Evolutionary conservation across 257 asterid species (phyloP), one percentile per base, ranked within the genome.

Genomic region (Nicotiana otophora): DNA sequence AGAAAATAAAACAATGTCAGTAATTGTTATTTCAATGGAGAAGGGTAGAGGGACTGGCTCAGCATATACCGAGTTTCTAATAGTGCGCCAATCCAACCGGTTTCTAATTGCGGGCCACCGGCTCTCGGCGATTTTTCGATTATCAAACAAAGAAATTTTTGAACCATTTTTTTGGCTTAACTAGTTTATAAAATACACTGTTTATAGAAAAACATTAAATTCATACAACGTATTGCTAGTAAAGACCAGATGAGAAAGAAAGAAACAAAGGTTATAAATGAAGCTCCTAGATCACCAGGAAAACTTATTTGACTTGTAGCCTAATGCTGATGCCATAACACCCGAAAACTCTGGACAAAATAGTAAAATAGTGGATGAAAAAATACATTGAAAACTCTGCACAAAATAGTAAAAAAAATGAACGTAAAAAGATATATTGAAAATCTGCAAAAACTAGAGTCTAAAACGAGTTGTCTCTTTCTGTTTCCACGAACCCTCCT

Each of bases 251-350:
- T 26, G 63, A 46, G 63, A 72, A 46, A 72, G 78, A 72, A 46
- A 72, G 78, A 46, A 72, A 72, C 61, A 72, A 46, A 69, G 42
- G n/a, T 30, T 34, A 26, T 48, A 74, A 74, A 51, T 74, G 80
- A 74, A 74, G 42, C 62, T 11, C 61, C 78, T 72, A 72, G 2
- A 72, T 72, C 78, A 74, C 80, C 46, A 26, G 10, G 0, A 23
- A 20, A 72, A 23, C 20, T 72, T 55, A 46, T 74, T 74, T 74
- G 80, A 51, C 80, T 26, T 26, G 36, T 48, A 48, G 62, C 62
- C 26, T 46, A 74, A 48, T 74, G 80, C 1, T 74, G 63, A 74
- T 15, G 19, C 33, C 80, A 51, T 39, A 69, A 69, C 57, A 39
- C 28, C 4, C 53, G 3, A 67, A 33, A 34, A 67, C 14, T 31